Percentiles rank a stretch among this genome's conserved stretches.
Conservation (phyloP, 805 yeast species). For the Maudiozyma saulgeensis region DNA sequence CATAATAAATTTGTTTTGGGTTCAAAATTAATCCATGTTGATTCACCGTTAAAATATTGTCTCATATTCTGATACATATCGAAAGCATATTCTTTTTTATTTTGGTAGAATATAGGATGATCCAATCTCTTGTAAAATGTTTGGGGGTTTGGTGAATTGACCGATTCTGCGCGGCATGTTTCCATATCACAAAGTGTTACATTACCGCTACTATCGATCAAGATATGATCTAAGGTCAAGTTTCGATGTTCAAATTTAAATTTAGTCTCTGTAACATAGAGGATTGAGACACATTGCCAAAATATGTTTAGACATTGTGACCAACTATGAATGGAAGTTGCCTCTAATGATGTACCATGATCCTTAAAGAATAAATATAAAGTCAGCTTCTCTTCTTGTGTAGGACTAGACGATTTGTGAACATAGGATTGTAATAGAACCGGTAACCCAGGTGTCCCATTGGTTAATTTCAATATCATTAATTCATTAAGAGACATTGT, state of each 20-base stretch:
- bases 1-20: constrained; percentile 49
- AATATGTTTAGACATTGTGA: constrained; percentile 34
- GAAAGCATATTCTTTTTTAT: constrained; percentile 51
- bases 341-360: constrained; percentile 20
- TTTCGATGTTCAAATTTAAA: constrained; percentile 63
- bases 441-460: constrained; percentile 26
- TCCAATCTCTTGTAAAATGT: constrained; percentile 48
- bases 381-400: constrained; percentile 4
- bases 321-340: constrained; percentile 12
- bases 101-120: constrained; percentile 52
- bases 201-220: constrained; percentile 33
- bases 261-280: constrained; percentile 43
- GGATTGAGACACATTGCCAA: constrained; percentile 40
- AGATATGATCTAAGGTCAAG: constrained; percentile 55
- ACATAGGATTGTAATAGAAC: constrained; percentile 18
- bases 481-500: constrained; percentile 22
- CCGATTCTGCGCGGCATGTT: constrained; percentile 33
- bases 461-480: constrained; percentile 15
- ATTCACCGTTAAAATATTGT: constrained; percentile 14
- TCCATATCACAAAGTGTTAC: constrained; percentile 53
- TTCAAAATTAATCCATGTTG: constrained; percentile 20
- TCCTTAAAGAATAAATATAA: constrained; percentile 21
- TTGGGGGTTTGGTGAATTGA: constrained; percentile 3
- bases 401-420: constrained; percentile 4
- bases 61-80: constrained; percentile 55